These are phyloP conservation scores for Apiotrichum domesticum DNA, from an alignment of 1,284 basidiomycete genomes.

Conservation along the genomic window DNA sequence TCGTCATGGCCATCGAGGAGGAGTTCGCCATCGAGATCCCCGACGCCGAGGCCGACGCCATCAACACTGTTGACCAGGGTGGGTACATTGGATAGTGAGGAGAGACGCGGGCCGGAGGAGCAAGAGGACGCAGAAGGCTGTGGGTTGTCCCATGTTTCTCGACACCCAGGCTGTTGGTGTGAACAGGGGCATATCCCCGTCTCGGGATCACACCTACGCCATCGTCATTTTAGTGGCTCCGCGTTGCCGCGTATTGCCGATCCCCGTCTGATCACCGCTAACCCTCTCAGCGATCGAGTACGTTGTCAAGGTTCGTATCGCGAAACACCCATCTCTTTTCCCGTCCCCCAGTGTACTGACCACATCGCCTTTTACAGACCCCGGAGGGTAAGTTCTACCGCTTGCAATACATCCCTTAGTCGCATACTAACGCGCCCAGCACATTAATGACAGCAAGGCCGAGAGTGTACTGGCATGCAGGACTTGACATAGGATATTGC, in stretches of 20 bases:
- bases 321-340: not conserved
- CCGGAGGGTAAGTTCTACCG: slow-evolving; percentile 39
- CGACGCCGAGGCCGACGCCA: slow-evolving; percentile 96
- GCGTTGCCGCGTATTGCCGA: no score
- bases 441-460: slow-evolving; percentile 23
- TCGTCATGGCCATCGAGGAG: slow-evolving; percentile 99
- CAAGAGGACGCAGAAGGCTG: no score
- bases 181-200: no score
- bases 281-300: slow-evolving; percentile 79
- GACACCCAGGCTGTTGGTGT: no score
- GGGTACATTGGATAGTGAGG: slow-evolving; percentile 25
- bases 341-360: slow-evolving; percentile 10
- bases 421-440: slow-evolving; percentile 17
- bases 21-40: slow-evolving; percentile 72
- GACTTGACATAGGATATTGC: slow-evolving; percentile 15
- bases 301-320: slow-evolving; percentile 62
- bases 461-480: slow-evolving; percentile 22
- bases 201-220: no score
- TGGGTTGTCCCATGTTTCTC: no score
- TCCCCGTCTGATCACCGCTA: no score
- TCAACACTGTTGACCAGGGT: slow-evolving; percentile 92
- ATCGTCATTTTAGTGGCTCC: no score
- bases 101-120: no score
- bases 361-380: slow-evolving; percentile 27
- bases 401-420: not conserved